Conservation (phyloP, 805 yeast species). For the Geotrichum ghanense region DNA sequence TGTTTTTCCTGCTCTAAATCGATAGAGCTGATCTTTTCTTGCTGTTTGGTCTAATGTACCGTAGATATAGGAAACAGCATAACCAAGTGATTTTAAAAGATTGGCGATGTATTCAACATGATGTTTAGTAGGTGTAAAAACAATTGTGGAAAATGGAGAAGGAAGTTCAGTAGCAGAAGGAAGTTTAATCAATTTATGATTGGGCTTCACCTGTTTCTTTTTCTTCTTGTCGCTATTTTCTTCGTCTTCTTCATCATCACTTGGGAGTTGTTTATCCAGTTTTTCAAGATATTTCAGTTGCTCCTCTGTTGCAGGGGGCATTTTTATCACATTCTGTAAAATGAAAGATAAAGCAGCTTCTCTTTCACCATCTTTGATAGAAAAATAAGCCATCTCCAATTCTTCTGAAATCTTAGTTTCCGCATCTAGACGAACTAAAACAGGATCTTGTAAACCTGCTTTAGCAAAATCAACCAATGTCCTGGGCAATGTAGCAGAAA, state of each 20-base stretch:
- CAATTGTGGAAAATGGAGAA: slow-evolving; percentile 74
- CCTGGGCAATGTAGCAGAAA: slow-evolving; percentile 91
- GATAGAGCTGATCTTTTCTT: slow-evolving; percentile 74
- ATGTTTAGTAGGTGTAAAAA: slow-evolving; percentile 94
- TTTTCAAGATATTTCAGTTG: slow-evolving; percentile 42
- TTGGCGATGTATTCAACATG: slow-evolving; percentile 86
- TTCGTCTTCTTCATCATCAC: slow-evolving; percentile 33
- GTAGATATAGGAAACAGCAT: slow-evolving; percentile 78
- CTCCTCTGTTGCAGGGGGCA: slow-evolving; percentile 71
- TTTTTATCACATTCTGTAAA: slow-evolving; percentile 73
- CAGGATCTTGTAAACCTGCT: slow-evolving; percentile 90
- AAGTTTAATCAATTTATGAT: slow-evolving; percentile 41
- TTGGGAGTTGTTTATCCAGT: slow-evolving; percentile 25
- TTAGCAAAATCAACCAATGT: slow-evolving; percentile 92
- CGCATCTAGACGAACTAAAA: slow-evolving; percentile 83
- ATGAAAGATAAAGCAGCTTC: slow-evolving; percentile 74
- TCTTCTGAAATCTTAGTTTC: slow-evolving; percentile 85
- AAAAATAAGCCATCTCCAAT: slow-evolving; percentile 78
- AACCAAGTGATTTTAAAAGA: slow-evolving; percentile 66
- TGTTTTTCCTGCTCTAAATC: slow-evolving; percentile 76
- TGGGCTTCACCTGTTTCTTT: slow-evolving; percentile 22
- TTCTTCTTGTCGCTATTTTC: slow-evolving; percentile 22
- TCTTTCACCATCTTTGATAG: slow-evolving; percentile 73
- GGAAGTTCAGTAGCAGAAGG: slow-evolving; percentile 81
- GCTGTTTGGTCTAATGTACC: slow-evolving; percentile 95